Conservation (phyloP, 176 grass and related monocot genomes). For the Cenchrus americanus region DNA sequence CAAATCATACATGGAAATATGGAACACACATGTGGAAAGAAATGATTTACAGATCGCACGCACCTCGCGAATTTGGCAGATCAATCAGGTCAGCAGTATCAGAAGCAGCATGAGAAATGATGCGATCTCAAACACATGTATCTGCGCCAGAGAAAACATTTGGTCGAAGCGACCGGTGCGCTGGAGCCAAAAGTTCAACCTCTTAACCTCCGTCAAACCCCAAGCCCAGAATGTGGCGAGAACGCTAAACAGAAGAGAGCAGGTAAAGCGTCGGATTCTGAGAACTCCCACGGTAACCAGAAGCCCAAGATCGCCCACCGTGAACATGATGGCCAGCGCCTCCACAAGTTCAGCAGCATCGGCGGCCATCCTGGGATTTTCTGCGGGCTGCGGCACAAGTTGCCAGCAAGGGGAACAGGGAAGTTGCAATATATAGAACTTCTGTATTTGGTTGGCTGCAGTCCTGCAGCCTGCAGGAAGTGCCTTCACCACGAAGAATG, state of each 20-base stretch:
- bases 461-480: too few species aligned
- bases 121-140: not conserved
- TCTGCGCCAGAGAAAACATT: not conserved
- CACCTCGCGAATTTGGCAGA: not conserved
- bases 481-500: too few species aligned
- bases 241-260: not conserved
- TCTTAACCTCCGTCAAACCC: conserved; percentile 22
- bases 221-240: not conserved
- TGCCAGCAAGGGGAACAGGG: not conserved
- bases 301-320: not conserved
- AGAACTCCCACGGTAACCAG: not conserved
- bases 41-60: not conserved
- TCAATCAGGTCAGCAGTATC: not conserved
- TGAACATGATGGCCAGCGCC: not conserved
- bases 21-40: not conserved
- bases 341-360: not conserved
- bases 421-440: not conserved
- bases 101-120: conserved; percentile 7
- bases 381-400: not conserved
- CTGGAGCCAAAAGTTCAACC: not conserved
- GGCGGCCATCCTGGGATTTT: not conserved
- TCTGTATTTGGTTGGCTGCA: not conserved
- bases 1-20: not conserved
- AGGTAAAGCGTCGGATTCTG: not conserved
- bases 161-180: not conserved